Conservation (phyloP, 2,329 filamentous ascomycete genomes). For the Magnaporthiopsis poae region DNA sequence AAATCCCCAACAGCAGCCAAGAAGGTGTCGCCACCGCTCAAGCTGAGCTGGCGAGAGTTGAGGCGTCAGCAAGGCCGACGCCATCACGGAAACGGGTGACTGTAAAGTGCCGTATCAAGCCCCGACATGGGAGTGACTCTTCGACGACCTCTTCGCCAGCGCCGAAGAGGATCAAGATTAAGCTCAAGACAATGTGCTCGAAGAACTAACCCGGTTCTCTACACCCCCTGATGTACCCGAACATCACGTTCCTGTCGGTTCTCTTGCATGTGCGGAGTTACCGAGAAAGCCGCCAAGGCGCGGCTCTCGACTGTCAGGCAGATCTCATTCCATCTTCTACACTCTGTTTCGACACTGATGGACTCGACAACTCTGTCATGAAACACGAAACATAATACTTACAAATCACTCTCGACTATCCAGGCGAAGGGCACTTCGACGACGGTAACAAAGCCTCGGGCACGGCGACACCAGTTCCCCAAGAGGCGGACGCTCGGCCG, state of each 20-base stretch:
- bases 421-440: slow-evolving; percentile 94
- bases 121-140: not conserved
- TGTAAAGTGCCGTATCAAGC: not conserved
- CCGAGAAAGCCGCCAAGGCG: not conserved
- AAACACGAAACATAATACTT: not conserved
- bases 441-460: slow-evolving; percentile 67
- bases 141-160: not conserved
- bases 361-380: not conserved
- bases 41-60: slow-evolving; percentile 11
- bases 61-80: not conserved
- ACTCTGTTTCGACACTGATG: not conserved
- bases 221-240: not conserved
- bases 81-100: too few relatives aligned
- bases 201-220: not conserved
- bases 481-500: slow-evolving; percentile 25
- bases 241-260: not conserved
- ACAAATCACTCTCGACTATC: slow-evolving; percentile 2
- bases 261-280: not conserved
- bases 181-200: too few relatives aligned
- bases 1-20: slow-evolving; percentile 2
- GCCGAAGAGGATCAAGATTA: not conserved
- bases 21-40: slow-evolving; percentile 4
- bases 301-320: not conserved
- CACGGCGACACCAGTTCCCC: slow-evolving; percentile 66
- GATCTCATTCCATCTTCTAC: not conserved